These are phyloP conservation scores for Termitomyces titanicus DNA, from an alignment of 768 basidiomycete genomes.

Conservation along the genomic window DNA sequence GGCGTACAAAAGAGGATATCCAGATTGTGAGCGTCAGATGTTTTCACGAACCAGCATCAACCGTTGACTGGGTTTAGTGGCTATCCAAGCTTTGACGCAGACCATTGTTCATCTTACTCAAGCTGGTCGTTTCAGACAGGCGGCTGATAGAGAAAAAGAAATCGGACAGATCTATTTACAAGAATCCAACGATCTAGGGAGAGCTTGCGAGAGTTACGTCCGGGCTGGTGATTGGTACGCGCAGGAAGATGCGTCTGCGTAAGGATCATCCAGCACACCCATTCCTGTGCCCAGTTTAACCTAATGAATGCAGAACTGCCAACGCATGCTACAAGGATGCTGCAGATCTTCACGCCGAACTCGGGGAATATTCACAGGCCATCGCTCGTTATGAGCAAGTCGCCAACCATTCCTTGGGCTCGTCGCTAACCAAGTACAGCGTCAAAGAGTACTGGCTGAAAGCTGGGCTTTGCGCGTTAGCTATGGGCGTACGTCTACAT, in stretches of 20 bases:
- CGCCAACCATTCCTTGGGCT: conserved; percentile 75
- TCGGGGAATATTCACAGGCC: conserved; percentile 82
- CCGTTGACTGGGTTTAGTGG: conserved; percentile 51
- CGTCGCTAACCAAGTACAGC: conserved; percentile 92
- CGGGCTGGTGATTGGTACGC: conserved; percentile 96
- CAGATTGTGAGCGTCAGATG: conserved; percentile 57
- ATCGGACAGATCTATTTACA: conserved; percentile 93
- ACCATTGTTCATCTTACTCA: conserved; percentile 82
- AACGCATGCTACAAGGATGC: conserved; percentile 96
- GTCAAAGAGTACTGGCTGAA: conserved; percentile 98
- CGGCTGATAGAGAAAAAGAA: conserved; percentile 97
- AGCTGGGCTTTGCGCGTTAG: conserved; percentile 83
- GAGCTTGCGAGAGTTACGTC: conserved; percentile 88
- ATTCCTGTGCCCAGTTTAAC: background rate
- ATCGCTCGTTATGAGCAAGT: conserved; percentile 90
- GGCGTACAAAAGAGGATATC: conserved; percentile 87
- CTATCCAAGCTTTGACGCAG: conserved; percentile 80
- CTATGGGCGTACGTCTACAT: conserved; percentile 63
- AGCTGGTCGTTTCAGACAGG: conserved; percentile 91
- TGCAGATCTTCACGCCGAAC: conserved; percentile 88
- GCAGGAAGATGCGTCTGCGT: conserved; percentile 98
- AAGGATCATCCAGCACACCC: conserved; percentile 25
- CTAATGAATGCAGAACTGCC: conserved; percentile 62
- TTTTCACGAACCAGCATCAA: background rate
- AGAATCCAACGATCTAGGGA: conserved; percentile 71